These are phyloP conservation scores for Astrocystis sublimbata DNA, from an alignment of 495 filamentous ascomycete species.

Conservation along the genomic window DNA sequence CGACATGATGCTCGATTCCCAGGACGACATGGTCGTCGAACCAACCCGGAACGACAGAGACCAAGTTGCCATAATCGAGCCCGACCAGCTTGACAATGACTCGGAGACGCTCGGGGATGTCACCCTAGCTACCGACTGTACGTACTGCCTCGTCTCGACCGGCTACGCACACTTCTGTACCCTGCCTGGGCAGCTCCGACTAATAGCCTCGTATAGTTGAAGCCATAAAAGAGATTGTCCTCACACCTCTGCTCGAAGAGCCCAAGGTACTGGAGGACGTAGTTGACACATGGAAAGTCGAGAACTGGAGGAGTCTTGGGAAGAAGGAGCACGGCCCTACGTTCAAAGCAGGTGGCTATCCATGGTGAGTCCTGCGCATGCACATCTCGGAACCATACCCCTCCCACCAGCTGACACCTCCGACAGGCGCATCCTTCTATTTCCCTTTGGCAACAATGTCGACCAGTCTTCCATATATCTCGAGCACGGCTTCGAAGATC, in stretches of 20 bases:
- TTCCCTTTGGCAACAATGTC: constrained; percentile 89
- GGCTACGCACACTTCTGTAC: background rate
- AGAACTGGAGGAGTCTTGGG: constrained; percentile 70
- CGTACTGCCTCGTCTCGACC: constrained; percentile 36
- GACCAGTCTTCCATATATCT: constrained; percentile 94
- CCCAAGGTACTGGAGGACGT: constrained; percentile 77
- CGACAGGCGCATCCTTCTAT: constrained; percentile 85
- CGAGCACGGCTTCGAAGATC: constrained; percentile 77
- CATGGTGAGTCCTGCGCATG: constrained; percentile 64
- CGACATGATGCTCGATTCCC: constrained; percentile 72
- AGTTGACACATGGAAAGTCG: constrained; percentile 80
- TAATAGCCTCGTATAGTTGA: constrained; percentile 56
- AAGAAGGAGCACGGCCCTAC: constrained; percentile 83
- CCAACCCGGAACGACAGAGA: constrained; percentile 70
- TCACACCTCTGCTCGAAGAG: constrained; percentile 60
- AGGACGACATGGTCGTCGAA: constrained; percentile 64
- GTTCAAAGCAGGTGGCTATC: constrained; percentile 82
- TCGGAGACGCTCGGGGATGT: constrained; percentile 44
- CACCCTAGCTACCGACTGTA: constrained; percentile 72
- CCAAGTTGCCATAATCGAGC: constrained; percentile 81
- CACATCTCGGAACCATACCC: background rate
- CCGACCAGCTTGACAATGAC: constrained; percentile 58
- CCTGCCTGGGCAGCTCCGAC: background rate
- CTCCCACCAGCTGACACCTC: constrained; percentile 33
- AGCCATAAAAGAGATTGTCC: constrained; percentile 77